Percentiles rank a stretch among this genome's conserved stretches.
phyloP scores from a whole-genome alignment of 2,329 filamentous ascomycete genomes.

The Nemania bipapillata region DNA sequence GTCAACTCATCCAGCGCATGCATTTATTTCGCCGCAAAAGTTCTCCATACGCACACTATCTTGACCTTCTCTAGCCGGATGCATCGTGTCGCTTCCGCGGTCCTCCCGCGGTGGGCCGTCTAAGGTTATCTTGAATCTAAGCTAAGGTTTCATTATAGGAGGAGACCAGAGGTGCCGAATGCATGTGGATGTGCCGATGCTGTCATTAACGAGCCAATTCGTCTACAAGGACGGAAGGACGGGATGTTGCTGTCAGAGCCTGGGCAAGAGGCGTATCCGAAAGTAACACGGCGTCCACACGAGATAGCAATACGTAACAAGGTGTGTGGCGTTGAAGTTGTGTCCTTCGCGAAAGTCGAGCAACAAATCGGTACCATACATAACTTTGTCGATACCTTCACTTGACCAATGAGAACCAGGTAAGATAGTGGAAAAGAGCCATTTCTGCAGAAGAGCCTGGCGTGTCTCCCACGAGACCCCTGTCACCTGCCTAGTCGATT shows the following conservation, averaged over 20 bases:
- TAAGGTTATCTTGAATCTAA: conserved; percentile 52
- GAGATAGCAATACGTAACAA: conserved; percentile 30
- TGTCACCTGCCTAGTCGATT: conserved; percentile 39
- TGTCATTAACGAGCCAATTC: conserved; percentile 35
- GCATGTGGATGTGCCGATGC: conserved; percentile 33
- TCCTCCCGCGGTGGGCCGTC: conserved; percentile 54
- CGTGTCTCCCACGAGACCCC: conserved; percentile 19
- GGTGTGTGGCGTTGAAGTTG: conserved; percentile 23
- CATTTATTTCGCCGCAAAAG: conserved; percentile 50
- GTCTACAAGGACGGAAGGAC: conserved; percentile 27
- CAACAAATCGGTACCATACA: conserved; percentile 26
- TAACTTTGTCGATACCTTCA: conserved; percentile 12
- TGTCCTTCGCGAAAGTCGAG: conserved; percentile 21
- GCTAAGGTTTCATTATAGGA: conserved; percentile 51
- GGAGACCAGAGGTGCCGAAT: conserved; percentile 48
- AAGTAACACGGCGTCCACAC: conserved; percentile 16
- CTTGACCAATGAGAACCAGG: conserved; percentile 23
- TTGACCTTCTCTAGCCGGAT: conserved; percentile 53
- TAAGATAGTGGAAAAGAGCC: conserved; percentile 19
- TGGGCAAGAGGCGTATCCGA: conserved; percentile 22
- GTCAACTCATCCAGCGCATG: conserved; percentile 43
- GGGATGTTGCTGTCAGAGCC: conserved; percentile 26
- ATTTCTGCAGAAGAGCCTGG: conserved; percentile 18
- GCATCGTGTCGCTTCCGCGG: conserved; percentile 55
- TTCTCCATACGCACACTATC: conserved; percentile 54